A percentile compares a stretch with the other conserved stretches of the same genome.
Conservation (phyloP, 108 stramenopile genomes). For the Aureococcus anophagefferens region DNA sequence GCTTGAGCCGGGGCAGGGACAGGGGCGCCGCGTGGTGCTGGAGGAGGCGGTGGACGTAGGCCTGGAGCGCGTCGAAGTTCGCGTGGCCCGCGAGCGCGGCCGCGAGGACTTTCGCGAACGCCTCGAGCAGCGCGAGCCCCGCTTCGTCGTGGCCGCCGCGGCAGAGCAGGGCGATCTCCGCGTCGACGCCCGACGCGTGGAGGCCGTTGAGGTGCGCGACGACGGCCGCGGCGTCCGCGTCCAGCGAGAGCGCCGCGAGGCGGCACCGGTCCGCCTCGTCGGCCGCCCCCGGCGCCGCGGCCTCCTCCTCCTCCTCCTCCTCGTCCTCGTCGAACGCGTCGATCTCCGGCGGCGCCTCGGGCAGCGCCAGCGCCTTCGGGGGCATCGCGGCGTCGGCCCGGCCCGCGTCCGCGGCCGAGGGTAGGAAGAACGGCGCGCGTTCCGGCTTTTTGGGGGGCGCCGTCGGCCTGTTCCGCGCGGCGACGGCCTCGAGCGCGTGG, state of each 20-base stretch:
- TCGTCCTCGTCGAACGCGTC: background rate
- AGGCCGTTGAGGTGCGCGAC: too few relatives aligned
- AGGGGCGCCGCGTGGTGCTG: background rate
- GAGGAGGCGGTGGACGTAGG: background rate
- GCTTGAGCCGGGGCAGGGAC: background rate
- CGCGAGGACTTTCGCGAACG: background rate
- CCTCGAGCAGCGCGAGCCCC: background rate
- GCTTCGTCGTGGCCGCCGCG: background rate
- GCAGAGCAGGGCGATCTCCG: background rate
- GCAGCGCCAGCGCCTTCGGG: background rate
- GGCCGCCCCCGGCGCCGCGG: too few relatives aligned
- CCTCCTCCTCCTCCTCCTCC: too few relatives aligned
- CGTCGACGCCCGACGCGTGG: background rate
- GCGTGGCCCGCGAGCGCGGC: background rate
- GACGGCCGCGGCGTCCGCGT: too few relatives aligned
- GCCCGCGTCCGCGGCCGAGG: background rate
- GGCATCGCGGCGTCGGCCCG: background rate
- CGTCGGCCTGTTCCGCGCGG: constrained; percentile 81
- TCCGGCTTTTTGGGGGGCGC: constrained; percentile 85
- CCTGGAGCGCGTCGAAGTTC: background rate
- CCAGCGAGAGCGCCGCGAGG: too few relatives aligned
- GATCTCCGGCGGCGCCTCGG: background rate
- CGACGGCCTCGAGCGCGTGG: constrained; percentile 71
- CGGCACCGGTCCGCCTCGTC: too few relatives aligned
- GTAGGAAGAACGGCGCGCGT: constrained; percentile 89